phyloP scores from a whole-genome alignment of 129 eudicot species.

The Arctium lappa region DNA sequence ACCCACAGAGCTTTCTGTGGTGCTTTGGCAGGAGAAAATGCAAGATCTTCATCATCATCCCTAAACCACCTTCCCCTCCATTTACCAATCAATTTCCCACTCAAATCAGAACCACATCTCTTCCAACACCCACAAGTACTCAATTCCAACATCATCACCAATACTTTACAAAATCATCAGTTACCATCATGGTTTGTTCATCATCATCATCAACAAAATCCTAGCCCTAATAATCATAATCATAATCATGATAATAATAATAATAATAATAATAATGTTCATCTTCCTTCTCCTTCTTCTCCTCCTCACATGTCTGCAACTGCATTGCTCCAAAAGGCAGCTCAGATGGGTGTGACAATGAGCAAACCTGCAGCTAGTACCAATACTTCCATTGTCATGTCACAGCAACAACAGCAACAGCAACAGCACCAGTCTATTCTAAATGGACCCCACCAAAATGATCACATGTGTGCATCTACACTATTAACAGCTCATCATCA shows the following conservation, averaged over 20 bases:
- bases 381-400: conserved; percentile 30
- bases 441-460: conserved; percentile 38
- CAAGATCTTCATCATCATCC: conserved; percentile 44
- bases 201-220: conserved; percentile 27
- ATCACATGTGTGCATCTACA: conserved; percentile 64
- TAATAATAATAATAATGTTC: not conserved
- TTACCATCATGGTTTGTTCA: conserved; percentile 31
- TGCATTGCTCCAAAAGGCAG: conserved; percentile 70
- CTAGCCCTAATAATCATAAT: conserved; percentile 32
- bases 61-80: conserved; percentile 31
- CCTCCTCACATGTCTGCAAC: conserved; percentile 69
- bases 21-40: conserved; percentile 64
- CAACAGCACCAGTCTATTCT: conserved; percentile 36
- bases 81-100: conserved; percentile 32
- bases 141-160: conserved; percentile 23
- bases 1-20: conserved; percentile 83
- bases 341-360: conserved; percentile 70
- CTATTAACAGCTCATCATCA: conserved; percentile 25
- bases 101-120: conserved; percentile 45
- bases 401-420: conserved; percentile 21
- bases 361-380: conserved; percentile 38
- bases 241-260: not conserved
- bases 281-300: conserved; percentile 8
- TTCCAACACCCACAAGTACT: conserved; percentile 29
- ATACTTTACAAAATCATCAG: conserved; percentile 26